Percentiles rank a stretch among this genome's conserved stretches.
These are phyloP conservation scores for Trypanosomatidae sp. DNA, from an alignment of 208 protist genomes.

Conservation along the genomic window DNA sequence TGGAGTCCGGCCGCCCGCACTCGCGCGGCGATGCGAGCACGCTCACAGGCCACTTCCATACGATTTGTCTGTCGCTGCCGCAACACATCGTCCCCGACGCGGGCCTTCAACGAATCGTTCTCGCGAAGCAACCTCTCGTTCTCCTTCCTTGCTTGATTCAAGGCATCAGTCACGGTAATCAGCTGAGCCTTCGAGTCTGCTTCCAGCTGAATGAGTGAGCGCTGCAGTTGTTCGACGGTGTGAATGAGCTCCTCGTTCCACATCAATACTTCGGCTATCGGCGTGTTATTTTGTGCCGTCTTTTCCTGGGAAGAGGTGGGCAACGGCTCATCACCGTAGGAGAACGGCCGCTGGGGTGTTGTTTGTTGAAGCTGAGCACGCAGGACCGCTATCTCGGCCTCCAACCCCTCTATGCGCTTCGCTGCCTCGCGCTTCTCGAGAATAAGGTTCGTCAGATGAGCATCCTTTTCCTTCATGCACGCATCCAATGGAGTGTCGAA, in stretches of 20 bases:
- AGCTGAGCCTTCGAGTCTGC: slow-evolving; percentile 57
- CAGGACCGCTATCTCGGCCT: slow-evolving; percentile 34
- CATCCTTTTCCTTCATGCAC: slow-evolving; percentile 22
- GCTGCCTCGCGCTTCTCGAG: slow-evolving; percentile 32
- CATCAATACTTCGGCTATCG: slow-evolving; percentile 35
- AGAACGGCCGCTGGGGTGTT: slow-evolving; percentile 3
- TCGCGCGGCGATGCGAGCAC: slow-evolving; percentile 39
- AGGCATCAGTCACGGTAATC: slow-evolving; percentile 41
- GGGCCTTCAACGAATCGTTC: slow-evolving; percentile 70
- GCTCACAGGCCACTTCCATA: slow-evolving; percentile 71
- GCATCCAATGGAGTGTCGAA: slow-evolving; percentile 3
- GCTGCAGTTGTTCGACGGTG: slow-evolving; percentile 59
- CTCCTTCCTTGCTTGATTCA: slow-evolving; percentile 34
- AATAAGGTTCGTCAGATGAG: slow-evolving; percentile 41
- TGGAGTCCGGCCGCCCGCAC: slow-evolving; percentile 63
- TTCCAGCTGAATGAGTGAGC: slow-evolving; percentile 50
- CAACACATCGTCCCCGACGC: slow-evolving; percentile 76
- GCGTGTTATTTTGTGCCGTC: slow-evolving; percentile 18
- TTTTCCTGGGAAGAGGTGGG: slow-evolving; percentile 2
- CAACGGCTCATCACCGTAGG: neutral
- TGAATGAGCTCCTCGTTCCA: slow-evolving; percentile 73
- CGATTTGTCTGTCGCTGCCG: slow-evolving; percentile 69
- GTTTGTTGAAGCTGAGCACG: slow-evolving; percentile 17
- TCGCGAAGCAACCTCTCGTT: slow-evolving; percentile 40
- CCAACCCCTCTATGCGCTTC: slow-evolving; percentile 42